Evolutionary conservation across 805 yeast species (phyloP).

Genomic region (Sugiyamaella qingdaonensis): DNA sequence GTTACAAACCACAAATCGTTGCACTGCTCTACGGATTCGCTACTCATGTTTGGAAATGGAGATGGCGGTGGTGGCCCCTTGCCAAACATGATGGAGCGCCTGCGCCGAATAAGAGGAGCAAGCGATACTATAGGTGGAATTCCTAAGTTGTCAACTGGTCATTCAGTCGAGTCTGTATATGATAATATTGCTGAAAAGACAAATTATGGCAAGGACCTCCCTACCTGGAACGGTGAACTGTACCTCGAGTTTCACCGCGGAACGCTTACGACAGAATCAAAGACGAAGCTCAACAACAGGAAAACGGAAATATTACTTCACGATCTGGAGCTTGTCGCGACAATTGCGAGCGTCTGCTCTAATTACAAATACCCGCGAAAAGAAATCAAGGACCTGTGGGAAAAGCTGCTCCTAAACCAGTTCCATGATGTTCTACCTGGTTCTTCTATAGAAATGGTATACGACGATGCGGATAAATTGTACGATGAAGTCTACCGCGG

Average conservation of each 20-base stretch:
- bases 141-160: too few relatives aligned
- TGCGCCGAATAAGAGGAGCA: too few relatives aligned
- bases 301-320: conserved; percentile 66
- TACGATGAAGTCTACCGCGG: conserved; percentile 43
- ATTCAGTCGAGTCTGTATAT: too few relatives aligned
- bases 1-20: conserved; percentile 64
- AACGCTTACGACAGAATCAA: conserved; percentile 88
- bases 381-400: conserved; percentile 70
- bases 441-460: conserved; percentile 87
- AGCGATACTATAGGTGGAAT: too few relatives aligned
- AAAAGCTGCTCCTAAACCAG: conserved; percentile 77
- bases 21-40: conserved; percentile 69
- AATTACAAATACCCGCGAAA: conserved; percentile 64
- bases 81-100: conserved; percentile 71
- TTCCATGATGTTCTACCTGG: conserved; percentile 97
- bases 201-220: conserved; percentile 58
- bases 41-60: conserved; percentile 73
- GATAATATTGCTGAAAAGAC: conserved; percentile 58
- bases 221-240: conserved; percentile 87
- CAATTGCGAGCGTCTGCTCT: conserved; percentile 59
- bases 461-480: conserved; percentile 81
- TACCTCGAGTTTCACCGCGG: conserved; percentile 94
- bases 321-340: conserved; percentile 77
- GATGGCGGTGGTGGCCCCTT: conserved; percentile 92
- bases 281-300: conserved; percentile 73